Evolutionary conservation across 345 rosid genomes (phyloP), one percentile per base, ranked within the genome.

Genomic region (Stellera chamaejasme): DNA sequence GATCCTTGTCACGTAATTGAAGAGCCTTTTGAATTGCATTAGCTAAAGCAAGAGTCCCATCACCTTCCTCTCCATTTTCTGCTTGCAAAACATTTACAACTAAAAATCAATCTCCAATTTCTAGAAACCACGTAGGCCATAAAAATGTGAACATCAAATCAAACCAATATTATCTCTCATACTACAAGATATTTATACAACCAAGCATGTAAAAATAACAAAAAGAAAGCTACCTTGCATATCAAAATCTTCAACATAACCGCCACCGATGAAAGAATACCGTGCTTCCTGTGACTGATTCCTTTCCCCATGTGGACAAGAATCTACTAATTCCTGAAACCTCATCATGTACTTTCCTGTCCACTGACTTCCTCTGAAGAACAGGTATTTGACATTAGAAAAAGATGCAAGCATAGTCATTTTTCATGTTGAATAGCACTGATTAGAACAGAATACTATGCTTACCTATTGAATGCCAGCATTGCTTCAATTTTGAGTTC

Each of bases 401-500:
- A 19, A 19, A 44, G 9, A 43, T 3, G 28, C 13, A 7, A 7
- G 4, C 25, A 43, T 10, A 36, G 5, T 36, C 45, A 36, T 36
- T 10, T 56, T 80, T 85, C 96, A 90, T 82, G 81, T 65, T 81
- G 69, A 88, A 92, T 76, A 95, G 95, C 56, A 92, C 8, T 32
- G 39, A 32, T 32, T 32, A 32, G 39, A 8, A 2, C 39, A 10
- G 2, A 23, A 43, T 13, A 36, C 6, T 43, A 47, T 43, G 42
- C 11, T 56, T 80, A 88, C 96, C 92, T 82, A 79, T 65, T 81
- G 71, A 88, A 92, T 75, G 97, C 96, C 57, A 92, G 72, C 68
- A 79, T 77, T 62, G 97, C 94, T 79, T 92, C 97, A 45, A 80
- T 86, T 86, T 50, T 95, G 94, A 61, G 97, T 88, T n/a, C n/a